Base-by-base conservation (phyloP, 371 early-diverging fungal genomes). In the Nematocida sp. region DNA sequence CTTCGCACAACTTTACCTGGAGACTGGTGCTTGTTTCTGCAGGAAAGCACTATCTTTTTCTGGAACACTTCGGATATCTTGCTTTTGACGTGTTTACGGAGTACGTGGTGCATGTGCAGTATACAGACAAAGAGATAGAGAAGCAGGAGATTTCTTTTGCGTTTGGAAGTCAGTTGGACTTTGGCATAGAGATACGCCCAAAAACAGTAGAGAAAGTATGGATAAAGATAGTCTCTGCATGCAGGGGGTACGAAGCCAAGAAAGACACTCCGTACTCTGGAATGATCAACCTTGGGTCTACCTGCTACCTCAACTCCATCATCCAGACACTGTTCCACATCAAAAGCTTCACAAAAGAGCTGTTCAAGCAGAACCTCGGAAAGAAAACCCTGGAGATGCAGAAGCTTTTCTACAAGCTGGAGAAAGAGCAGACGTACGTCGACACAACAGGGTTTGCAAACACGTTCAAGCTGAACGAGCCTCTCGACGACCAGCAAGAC, bases 301-400 rank as follows among this genome's bases (percentile, higher is more conserved):
- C 99, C 0, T 95, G 99, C 85, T 98, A 98, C 82, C 91, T 96
- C 90, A 96, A 96, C 86, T 92, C 95, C 48, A 85, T 96, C 15
- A 86, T 96, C 36, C 99, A 98, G 83, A 91, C 94, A 2, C 86
- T 96, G 15, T 95, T 89, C 82, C 91, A 91, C 77, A 95, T 95
- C 25, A 91, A 89, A 76, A 87, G 87, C 80, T 95, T 98, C 83
- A 88, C 93, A 64, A 89, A 89, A 67, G 85, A 82, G 29, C 46
- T 76, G 2, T 65, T 76, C 53, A 41, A 64, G 29, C 77, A 66
- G 48, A 32, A 34, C 17, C 50, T 50, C 3, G 36, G 40, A 1
- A 40, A 56, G 4, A 76, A 65, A 29, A 76, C 77, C 3, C 31
- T 57, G 43, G 77, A 64, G 25, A 64, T 76, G 64, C 77, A 76